phyloP scores from a whole-genome alignment of 2,329 filamentous ascomycete species.

The Pseudogymnoascus destructans region DNA sequence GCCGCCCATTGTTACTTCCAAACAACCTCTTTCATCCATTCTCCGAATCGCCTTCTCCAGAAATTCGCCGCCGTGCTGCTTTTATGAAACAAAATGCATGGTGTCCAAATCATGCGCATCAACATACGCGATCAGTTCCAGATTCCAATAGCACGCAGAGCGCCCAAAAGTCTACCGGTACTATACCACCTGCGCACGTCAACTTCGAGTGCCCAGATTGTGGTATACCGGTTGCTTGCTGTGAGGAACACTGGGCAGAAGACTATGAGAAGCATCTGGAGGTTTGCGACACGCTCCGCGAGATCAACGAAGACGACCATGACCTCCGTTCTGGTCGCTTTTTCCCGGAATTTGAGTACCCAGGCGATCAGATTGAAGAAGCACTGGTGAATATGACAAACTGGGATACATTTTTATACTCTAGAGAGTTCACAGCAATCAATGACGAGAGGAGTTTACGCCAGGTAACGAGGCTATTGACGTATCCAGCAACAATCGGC shows the following conservation, averaged over 20 bases:
- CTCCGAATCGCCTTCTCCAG: conserved; percentile 73
- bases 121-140: conserved; percentile 55
- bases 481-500: conserved; percentile 83
- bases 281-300: conserved; percentile 77
- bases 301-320: conserved; percentile 98
- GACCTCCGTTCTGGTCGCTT: conserved; percentile 80
- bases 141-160: conserved; percentile 52
- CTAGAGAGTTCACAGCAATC: conserved; percentile 78
- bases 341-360: conserved; percentile 90
- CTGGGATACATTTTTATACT: conserved; percentile 96
- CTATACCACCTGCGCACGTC: conserved; percentile 63
- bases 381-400: conserved; percentile 94
- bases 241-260: conserved; percentile 87
- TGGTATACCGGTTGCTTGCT: conserved; percentile 86
- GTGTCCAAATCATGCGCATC: conserved; percentile 83
- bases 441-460: conserved; percentile 83
- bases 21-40: conserved; percentile 92
- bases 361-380: conserved; percentile 80
- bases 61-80: conserved; percentile 74
- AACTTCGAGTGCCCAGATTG: conserved; percentile 94
- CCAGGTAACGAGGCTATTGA: conserved; percentile 83
- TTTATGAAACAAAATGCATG: conserved; percentile 89
- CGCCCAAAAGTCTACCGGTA: conserved; percentile 40
- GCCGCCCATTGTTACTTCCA: conserved; percentile 28
- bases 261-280: conserved; percentile 89